phyloP scores from a whole-genome alignment of 2,329 filamentous ascomycete genomes.

The Pseudocercospora eumusae region DNA sequence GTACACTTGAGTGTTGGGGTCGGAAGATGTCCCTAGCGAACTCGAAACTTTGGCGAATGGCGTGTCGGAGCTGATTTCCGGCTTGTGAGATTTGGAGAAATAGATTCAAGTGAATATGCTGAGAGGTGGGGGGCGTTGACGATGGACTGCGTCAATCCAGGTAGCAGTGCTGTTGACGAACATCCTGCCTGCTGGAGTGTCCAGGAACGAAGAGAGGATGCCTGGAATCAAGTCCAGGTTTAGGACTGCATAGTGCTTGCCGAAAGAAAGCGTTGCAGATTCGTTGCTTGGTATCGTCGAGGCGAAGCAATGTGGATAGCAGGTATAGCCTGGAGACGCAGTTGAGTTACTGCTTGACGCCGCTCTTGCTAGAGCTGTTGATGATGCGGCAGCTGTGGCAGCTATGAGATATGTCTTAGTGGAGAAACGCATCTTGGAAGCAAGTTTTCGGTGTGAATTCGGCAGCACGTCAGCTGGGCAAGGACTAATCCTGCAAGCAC shows the following conservation, averaged over 20 bases:
- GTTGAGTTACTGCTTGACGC: neutral
- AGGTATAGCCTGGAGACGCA: slow-evolving; percentile 27
- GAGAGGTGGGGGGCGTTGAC: slow-evolving; percentile 40
- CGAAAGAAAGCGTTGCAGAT: slow-evolving; percentile 37
- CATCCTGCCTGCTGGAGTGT: slow-evolving; percentile 38
- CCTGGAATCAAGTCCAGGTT: slow-evolving; percentile 48
- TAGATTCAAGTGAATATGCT: slow-evolving; percentile 46
- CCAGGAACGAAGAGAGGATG: slow-evolving; percentile 41
- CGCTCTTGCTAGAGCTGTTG: neutral
- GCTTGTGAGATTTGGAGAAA: slow-evolving; percentile 40
- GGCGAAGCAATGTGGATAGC: slow-evolving; percentile 27
- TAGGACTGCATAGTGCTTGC: slow-evolving; percentile 44
- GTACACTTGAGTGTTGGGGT: slow-evolving; percentile 40
- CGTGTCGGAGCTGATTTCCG: slow-evolving; percentile 40
- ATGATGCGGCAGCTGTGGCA: neutral
- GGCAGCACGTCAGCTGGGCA: neutral
- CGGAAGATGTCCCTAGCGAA: slow-evolving; percentile 35
- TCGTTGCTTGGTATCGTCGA: slow-evolving; percentile 27
- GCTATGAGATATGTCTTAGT: neutral
- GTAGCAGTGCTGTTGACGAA: slow-evolving; percentile 41
- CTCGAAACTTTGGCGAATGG: slow-evolving; percentile 42
- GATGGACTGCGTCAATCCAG: slow-evolving; percentile 48
- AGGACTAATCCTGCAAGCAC: neutral
- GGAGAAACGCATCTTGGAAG: slow-evolving; percentile 12
- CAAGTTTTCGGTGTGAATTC: too few relatives aligned